Evolutionary conservation across 345 rosid species (phyloP), one percentile per base, ranked within the genome.

Genomic region (Cardamine chenopodiifolia): DNA sequence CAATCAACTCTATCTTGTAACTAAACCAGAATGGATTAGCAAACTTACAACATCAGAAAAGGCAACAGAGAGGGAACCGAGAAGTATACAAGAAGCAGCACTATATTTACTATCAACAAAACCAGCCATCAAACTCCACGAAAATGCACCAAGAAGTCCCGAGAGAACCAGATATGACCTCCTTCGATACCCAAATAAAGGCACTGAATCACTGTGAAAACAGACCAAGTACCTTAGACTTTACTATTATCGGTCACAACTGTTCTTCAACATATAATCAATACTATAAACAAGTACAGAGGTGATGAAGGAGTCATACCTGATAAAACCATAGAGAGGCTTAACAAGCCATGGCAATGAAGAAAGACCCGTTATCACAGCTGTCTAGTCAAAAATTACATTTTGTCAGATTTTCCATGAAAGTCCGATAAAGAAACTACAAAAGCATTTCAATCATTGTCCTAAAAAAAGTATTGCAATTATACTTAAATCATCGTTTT

Each of bases 61-160:
- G 77, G 99, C 99, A 65, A 95, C 97, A 61, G 99, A 95, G 37
- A 95, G 88, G 52, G 99, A 92, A 67, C 92, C 91, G 25, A 95
- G 92, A 81, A 95, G 88, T 71, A 88, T 92, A 85, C 97, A 88
- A 72, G 80, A 80, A 37, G 96, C 93, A 75, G 89, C 98, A 73
- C 83, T 74, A 67, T 89, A 90, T 82, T 95, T 95, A 91, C 90
- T 83, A 57, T 88, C 93, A 78, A 89, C 99, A 62, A 91, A 72
- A 20, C 87, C 81, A 47, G 99, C 92, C 99, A 95, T 95, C 87
- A 92, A 88, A 77, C 84, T 89, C 99, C 99, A 95, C 3, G 98
- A 92, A 68, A 95, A 79, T 50, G 97, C 93, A 79, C 99, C 98
- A 79, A 95, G 94, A 78, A 95, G 90, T 35, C 98, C 99, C 0